Base-by-base conservation (phyloP, 108 stramenopile genomes). In the Pseudonitzschia multistriata region DNA sequence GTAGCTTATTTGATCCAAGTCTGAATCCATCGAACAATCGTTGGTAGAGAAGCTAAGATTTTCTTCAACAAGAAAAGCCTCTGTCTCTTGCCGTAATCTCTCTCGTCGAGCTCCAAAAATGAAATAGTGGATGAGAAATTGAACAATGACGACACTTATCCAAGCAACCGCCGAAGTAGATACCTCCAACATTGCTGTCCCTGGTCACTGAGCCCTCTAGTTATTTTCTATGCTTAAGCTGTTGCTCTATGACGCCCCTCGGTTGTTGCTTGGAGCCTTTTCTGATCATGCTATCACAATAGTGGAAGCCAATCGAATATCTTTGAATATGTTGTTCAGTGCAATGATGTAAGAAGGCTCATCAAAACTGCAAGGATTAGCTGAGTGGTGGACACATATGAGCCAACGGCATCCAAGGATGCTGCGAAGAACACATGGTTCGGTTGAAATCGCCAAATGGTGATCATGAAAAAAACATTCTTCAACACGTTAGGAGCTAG, bases 71-170 rank as follows among this genome's bases (percentile, higher is more conserved):
- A 62, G 27, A 7, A 39, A 2, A 8, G 47, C 71, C 28, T 73
- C 78, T 11, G n/a, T 55, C n/a, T 39, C 72, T 35, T 61, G n/a
- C 14, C 54, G 60, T 59, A 59, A 35, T 61, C 49, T 22, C 39
- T 66, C 49, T 33, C 68, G 37, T 30, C 73, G 28, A 47, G 62
- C 48, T 61, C 69, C 73, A 1, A 79, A 69, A n/a, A 79, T 62
- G n/a, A 73, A 47, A 59, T 49, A 79, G 59, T 79, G 79, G 19
- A 79, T 35, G 8, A 79, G 39, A 19, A 73, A 73, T 53, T 79
- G 79, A 39, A 79, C 61, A 5, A 74, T 13, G 24, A 79, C 79
- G 8, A 79, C 79, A 49, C 73, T 61, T 17, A 79, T 49, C 79
- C 79, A 79, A 48, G 79, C 79, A 31, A 74, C 54, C 17, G 68